Evolutionary conservation across 2,329 filamentous ascomycete species (phyloP).

Genomic region (Calonectria pteridis): DNA sequence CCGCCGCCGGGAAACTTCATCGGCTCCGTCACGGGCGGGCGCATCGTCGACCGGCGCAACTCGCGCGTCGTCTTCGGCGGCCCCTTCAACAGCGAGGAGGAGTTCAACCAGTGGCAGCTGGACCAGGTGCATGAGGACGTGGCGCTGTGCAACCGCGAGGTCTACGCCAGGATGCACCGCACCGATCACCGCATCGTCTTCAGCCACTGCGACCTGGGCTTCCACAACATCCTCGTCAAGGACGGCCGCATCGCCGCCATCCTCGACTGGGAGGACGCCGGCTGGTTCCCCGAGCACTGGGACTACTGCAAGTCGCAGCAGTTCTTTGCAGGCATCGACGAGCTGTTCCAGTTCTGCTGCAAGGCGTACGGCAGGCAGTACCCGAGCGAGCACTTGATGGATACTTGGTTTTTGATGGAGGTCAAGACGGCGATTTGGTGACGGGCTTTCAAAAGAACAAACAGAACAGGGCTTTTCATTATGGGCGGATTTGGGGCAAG

Average conservation of each 20-base stretch:
- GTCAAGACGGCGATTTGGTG: constrained; percentile 6
- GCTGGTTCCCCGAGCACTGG: constrained; percentile 16
- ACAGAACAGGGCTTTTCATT: not conserved
- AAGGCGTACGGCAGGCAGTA: constrained; percentile 2
- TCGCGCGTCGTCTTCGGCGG: not conserved
- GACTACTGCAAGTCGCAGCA: constrained; percentile 17
- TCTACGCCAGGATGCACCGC: constrained; percentile 13
- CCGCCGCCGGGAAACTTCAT: not conserved
- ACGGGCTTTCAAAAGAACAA: not conserved
- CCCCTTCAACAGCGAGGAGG: not conserved
- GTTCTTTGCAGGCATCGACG: constrained; percentile 13
- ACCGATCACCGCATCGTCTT: constrained; percentile 12
- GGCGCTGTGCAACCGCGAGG: constrained; percentile 9
- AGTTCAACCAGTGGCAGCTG: constrained; percentile 18
- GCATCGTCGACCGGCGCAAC: not conserved
- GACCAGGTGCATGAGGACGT: constrained; percentile 5
- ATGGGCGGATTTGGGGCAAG: not conserved
- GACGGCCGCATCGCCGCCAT: constrained; percentile 11
- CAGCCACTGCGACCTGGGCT: constrained; percentile 12
- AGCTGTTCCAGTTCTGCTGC: constrained; percentile 8
- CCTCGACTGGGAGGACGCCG: constrained; percentile 16
- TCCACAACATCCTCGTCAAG: constrained; percentile 10
- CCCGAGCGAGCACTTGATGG: constrained; percentile 9
- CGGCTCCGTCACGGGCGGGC: not conserved
- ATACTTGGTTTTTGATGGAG: constrained; percentile 11